Base-by-base conservation (phyloP, 371 early-diverging fungal genomes). In the Mucor sp. region DNA sequence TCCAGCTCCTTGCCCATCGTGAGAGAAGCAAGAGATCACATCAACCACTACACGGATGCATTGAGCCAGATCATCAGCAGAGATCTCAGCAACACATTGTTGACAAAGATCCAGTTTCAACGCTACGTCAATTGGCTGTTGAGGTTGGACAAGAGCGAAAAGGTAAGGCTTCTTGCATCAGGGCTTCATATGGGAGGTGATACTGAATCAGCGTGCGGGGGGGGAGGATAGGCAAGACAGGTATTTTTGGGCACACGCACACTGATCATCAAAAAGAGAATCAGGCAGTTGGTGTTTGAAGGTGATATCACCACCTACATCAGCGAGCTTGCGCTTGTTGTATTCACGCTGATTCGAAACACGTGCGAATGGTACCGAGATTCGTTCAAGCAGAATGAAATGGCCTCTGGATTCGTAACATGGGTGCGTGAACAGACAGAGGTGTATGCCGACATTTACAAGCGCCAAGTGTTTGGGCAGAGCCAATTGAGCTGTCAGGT, bases 291-390 rank as follows among this genome's bases (percentile, higher is more conserved):
- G 48, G 87, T 88, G 39, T 89, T 95, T 59, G 95, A 95, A 73
- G 97, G 94, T 28, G 95, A 95, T 67, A 91, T 94, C 48, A 76
- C 89, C 12, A 77, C 88, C 25, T 94, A 97, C 71, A 91, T 97
- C 37, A 85, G 89, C 58, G 94, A 95, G 71, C 84, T 96, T 43
- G 91, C 96, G 0, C 82, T 94, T 58, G 90, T 95, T 37, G 91
- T 93, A 21, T 97, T 97, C 71, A 86, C 93, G 6, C 74, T 95
- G 65, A 92, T 97, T 68, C 89, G 93, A 68, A 95, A 95, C 70
- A 96, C 97, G 0, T 95, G 95, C 65, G 95, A 95, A 62, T 97
- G 98, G 98, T 97, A 93, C 77, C 87, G 91, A 62, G 89, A 85
- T 37, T 90, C 94, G 4, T 97, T 97, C 75, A 87, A 89, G 25